phyloP scores from a whole-genome alignment of 805 yeast species.

The Cyberlindnera samutprakarnensis region DNA sequence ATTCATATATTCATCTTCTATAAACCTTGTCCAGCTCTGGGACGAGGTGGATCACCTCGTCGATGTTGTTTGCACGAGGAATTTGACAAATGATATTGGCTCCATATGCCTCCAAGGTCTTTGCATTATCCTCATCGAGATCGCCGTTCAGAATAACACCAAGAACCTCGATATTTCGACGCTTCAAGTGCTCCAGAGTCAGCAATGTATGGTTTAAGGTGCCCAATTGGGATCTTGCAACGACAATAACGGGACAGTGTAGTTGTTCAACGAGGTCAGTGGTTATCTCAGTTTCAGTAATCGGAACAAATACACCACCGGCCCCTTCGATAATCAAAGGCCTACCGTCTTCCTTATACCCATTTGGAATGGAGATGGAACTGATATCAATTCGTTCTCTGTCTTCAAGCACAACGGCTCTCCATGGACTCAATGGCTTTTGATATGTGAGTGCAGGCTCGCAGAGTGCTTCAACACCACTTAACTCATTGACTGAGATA shows the following conservation, averaged over 20 bases:
- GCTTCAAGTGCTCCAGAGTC: conserved; percentile 19
- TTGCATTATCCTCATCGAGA: conserved; percentile 16
- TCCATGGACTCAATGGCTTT: conserved; percentile 24
- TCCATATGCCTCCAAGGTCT: conserved; percentile 16
- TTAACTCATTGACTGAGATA: conserved; percentile 7
- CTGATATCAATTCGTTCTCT: conserved; percentile 14
- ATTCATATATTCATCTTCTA: too few relatives aligned
- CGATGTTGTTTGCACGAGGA: conserved; percentile 22
- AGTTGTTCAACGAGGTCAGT: conserved; percentile 19
- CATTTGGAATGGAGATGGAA: conserved; percentile 17
- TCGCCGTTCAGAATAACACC: conserved; percentile 23
- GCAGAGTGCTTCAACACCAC: neutral
- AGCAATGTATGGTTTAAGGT: conserved; percentile 25
- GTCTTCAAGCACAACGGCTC: conserved; percentile 18
- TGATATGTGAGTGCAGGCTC: conserved; percentile 15
- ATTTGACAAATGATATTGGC: conserved; percentile 23
- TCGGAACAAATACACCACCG: conserved; percentile 25
- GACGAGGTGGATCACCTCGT: conserved; percentile 3
- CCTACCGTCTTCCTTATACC: neutral
- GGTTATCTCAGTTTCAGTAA: conserved; percentile 19
- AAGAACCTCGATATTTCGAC: conserved; percentile 14
- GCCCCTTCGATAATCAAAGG: conserved; percentile 25
- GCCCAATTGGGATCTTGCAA: conserved; percentile 24
- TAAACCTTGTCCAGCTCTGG: too few relatives aligned
- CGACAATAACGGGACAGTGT: conserved; percentile 20